Base-by-base conservation (phyloP, 768 basidiomycete genomes). In the Piloderma croceum region DNA sequence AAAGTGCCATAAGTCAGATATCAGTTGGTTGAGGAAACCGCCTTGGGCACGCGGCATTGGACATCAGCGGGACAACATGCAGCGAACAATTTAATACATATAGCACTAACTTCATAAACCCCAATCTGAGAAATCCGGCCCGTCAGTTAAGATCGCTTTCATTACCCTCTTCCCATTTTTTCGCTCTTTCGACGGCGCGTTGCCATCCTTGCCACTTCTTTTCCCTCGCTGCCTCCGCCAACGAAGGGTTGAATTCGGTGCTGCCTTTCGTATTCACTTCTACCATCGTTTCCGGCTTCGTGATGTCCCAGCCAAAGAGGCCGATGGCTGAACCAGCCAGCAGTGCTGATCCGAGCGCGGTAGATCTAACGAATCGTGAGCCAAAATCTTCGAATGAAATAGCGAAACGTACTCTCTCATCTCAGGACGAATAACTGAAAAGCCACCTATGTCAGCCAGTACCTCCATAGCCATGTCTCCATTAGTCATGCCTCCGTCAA, bases 401-500 rank as follows among this genome's bases (percentile, higher is more conserved):
- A n/a, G n/a, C n/a, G n/a, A n/a, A 6, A 76, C 86, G 47, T 57
- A 89, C 90, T 99, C 96, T 59, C 94, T 70, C 96, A 99, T 99
- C 56, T 90, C 83, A 9, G 94, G 96, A 40, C 96, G 73, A 43
- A 93, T 69, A 47, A 99, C 89, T 21, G 78, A 80, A 64, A 96
- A 93, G 11, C 93, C 94, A 22, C 92, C 90, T 31, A 94, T 69
- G 58, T 96, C 85, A 3, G 89, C 89, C 44, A 93, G 72, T 34
- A 93, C 67, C 52, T 76, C 70, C 91, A 94, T 90, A 42, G 83
- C 87, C 21, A 87, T 61, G 55, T 94, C 90, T 24, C 89, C 88
- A 49, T 93, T 94, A 9, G 92, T 96, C 86, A 96, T 93, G 12
- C 92, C 91, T n/a, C 96, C 96, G 60, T 98, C 96, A 24, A 99